Evolutionary conservation across 176 grass and related monocot species (phyloP).

Genomic region (Musa itinerans): DNA sequence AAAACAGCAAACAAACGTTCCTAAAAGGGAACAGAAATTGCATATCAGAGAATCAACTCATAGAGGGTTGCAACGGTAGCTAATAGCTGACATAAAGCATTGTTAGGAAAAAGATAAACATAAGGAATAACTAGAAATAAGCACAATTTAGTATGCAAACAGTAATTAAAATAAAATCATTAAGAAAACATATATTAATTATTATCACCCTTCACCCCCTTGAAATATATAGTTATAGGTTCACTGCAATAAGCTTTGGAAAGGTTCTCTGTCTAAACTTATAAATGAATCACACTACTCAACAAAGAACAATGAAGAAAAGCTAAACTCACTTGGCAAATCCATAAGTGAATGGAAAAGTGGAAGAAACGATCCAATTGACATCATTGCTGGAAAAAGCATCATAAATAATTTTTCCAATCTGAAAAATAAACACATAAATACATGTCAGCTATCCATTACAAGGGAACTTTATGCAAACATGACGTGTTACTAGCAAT

Average conservation of each 20-base stretch:
- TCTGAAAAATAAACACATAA: conserved; percentile 35
- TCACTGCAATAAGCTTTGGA: background rate
- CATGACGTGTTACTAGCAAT: background rate
- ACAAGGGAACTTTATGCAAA: background rate
- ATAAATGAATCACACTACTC: no score
- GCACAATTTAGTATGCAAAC: background rate
- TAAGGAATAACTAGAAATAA: background rate
- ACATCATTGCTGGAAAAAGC: conserved; percentile 88
- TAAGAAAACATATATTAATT: background rate
- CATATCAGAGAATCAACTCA: background rate
- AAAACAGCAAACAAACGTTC: background rate
- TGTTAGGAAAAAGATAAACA: background rate
- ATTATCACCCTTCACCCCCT: background rate
- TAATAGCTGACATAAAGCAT: no score
- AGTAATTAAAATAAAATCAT: background rate
- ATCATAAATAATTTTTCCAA: conserved; percentile 64
- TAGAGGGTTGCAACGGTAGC: no score
- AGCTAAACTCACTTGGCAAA: conserved; percentile 56
- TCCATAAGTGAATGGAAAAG: conserved; percentile 80
- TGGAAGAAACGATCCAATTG: conserved; percentile 88
- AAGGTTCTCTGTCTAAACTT: background rate
- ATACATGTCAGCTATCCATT: background rate
- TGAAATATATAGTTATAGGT: background rate
- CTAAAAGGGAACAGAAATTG: background rate
- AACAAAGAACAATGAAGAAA: background rate